Percentiles rank a stretch among this genome's conserved stretches.
phyloP scores from a whole-genome alignment of 331 rosid species.

The Spiraea crenata region DNA sequence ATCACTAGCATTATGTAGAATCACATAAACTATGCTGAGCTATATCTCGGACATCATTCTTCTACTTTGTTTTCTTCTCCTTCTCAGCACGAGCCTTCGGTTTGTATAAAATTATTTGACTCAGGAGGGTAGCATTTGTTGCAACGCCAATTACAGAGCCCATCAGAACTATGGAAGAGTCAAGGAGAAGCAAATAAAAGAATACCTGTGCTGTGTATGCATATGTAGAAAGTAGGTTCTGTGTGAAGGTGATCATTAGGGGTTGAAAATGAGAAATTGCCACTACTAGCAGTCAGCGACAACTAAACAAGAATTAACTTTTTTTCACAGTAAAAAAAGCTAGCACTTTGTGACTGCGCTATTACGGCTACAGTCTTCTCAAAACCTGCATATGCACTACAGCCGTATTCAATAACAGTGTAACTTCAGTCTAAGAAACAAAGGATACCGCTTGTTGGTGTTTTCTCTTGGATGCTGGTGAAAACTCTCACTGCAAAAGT shows the following conservation, averaged over 20 bases:
- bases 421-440: slow-evolving; percentile 1
- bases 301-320: background rate
- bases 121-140: slow-evolving; percentile 69
- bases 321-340: background rate
- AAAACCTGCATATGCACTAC: background rate
- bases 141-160: slow-evolving; percentile 76
- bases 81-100: slow-evolving; percentile 22
- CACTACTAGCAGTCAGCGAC: background rate
- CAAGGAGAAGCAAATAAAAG: slow-evolving; percentile 35
- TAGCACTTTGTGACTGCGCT: background rate
- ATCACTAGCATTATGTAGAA: slow-evolving; percentile 3
- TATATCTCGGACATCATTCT: background rate
- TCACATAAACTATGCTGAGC: slow-evolving; percentile 1
- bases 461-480: slow-evolving; percentile 57
- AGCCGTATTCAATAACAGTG: background rate
- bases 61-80: slow-evolving; percentile 56
- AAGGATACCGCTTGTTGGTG: slow-evolving; percentile 60
- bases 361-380: slow-evolving; percentile 2
- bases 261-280: background rate
- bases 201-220: background rate
- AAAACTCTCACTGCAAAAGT: slow-evolving; percentile 57
- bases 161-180: slow-evolving; percentile 55
- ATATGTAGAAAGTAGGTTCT: background rate
- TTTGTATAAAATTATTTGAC: slow-evolving; percentile 77
- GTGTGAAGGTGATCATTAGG: background rate